Evolutionary conservation across 257 asterid species (phyloP), one percentile per base, ranked within the genome.

Genomic region (Ballota nigra): DNA sequence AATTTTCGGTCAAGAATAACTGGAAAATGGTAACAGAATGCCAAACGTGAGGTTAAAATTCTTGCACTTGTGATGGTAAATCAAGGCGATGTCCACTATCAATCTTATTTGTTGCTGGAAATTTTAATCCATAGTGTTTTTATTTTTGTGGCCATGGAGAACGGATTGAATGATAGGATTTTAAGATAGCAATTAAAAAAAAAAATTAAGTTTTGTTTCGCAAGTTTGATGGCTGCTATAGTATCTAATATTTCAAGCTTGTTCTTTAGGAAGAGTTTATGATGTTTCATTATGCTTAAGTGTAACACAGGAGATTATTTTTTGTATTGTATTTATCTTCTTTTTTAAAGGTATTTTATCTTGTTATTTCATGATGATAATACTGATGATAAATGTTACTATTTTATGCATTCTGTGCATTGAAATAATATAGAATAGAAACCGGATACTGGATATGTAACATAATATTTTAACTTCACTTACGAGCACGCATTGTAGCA

Each of bases 81-180:
- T 40, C 38, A 51, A 38, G 26, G 55, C 11, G 9, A 43, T 13
- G 51, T 11, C 10, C 23, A 20, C 5, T 3, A 15, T 24, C 33
- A 45, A 52, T 68, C 16, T 67, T 72, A 56, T 47, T 23, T 65
- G 24, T n/a, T 75, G 49, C 57, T 55, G 45, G 58, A 63, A 71
- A 34, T 40, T 62, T 43, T 80, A 24, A 29, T 51, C 56, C 34
- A 1, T 31, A 19, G 40, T 28, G 51, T 55, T 58, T 70, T 16
- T 41, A 24, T 36, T 16, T 26, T 36, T 22, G 40, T 56, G 67
- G 29, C 57, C 22, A 22, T 36, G 34, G 55, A 47, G 12, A 36
- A 20, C 26, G 53, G 52, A 34, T n/a, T 7, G 33, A 26, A 29
- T 45, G 12, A 63, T 63, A 18, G 52, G 6, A 7, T 18, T 31